Conservation (phyloP, 164 flowering plant genomes). For the Aristolochia californica region DNA sequence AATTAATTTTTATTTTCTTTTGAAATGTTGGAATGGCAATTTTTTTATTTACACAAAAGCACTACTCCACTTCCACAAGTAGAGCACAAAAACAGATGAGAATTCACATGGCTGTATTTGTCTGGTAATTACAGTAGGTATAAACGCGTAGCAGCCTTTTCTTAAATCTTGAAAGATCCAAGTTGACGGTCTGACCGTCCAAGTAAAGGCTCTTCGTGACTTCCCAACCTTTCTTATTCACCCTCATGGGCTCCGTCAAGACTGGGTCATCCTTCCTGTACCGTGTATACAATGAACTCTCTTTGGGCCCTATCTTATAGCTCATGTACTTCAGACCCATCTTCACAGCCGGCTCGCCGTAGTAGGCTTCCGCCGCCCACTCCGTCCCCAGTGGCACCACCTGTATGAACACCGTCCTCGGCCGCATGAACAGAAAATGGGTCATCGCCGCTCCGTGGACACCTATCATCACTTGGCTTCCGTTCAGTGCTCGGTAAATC, state of each 20-base stretch:
- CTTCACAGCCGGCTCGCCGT: slow-evolving; percentile 72
- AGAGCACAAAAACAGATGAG: too few species aligned
- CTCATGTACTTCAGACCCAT: slow-evolving; percentile 69
- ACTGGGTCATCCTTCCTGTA: slow-evolving; percentile 57
- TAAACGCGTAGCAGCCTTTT: slow-evolving; percentile 51
- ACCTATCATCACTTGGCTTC: slow-evolving; percentile 84
- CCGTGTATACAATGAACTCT: slow-evolving; percentile 64
- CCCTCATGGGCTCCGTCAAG: slow-evolving; percentile 49
- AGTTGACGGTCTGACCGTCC: slow-evolving; percentile 63
- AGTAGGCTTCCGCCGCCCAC: slow-evolving; percentile 87
- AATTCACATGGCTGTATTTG: too few species aligned
- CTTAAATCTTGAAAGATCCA: slow-evolving; percentile 49
- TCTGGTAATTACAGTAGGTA: slow-evolving; percentile 14
- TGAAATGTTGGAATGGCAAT: too few species aligned
- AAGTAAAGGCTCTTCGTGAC: slow-evolving; percentile 77
- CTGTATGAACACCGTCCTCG: slow-evolving; percentile 67
- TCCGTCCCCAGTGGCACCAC: slow-evolving; percentile 76
- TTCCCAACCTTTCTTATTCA: slow-evolving; percentile 67
- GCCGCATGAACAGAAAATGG: slow-evolving; percentile 74
- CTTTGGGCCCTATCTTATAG: slow-evolving; percentile 53
- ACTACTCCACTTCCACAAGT: too few species aligned
- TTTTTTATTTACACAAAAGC: too few species aligned
- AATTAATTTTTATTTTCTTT: too few species aligned
- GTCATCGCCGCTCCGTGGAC: slow-evolving; percentile 99
- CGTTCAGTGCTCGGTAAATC: slow-evolving; percentile 55